Base-by-base conservation (phyloP, 2,329 filamentous ascomycete species). In the Beauveria scarabaeidicola region DNA sequence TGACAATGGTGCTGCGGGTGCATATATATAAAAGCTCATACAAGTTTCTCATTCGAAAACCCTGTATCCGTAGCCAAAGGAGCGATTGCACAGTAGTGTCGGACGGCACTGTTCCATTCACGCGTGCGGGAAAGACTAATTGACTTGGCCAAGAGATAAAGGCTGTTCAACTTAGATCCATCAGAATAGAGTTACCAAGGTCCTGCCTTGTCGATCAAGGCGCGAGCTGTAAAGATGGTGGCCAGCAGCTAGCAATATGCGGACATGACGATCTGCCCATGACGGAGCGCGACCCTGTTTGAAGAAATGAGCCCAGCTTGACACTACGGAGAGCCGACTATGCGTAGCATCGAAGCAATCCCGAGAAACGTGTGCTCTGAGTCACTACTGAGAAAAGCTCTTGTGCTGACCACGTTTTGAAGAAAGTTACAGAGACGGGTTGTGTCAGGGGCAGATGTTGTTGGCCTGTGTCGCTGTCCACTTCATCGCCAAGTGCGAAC, bases 1-100 rank as follows among this genome's bases (percentile, higher is more conserved):
- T 73, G 6, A 77, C 74, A 13, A 85, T 80, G 1, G 71, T 74
- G 52, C 67, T 73, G 46, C 78, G 76, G 11, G 73, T 73, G 1
- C 17, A 41, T 41, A 41, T 2, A 9, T 41, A 15, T n/a, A 11
- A 10, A 32, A 32, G 5, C 3, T 11, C 29, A 11, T 32, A 3
- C 29, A 32, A 11, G 10, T 11, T 27, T 10, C 29, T 32, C 10
- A 10, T 32, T 11, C 6, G 44, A n/a, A 23, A 17, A 7, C 17
- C 10, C 17, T n/a, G 5, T 21, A 19, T 23, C 32, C 17, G 3
- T 15, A 6, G 3, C 19, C 19, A 15, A 19, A 32, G 48, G 29
- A 1, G 2, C 19, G 21, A 19, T 29, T 50, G 25, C 29, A 10
- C 5, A 15, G 29, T 52, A 38, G 48, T 32, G 17, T 52, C 19